Evolutionary conservation across 129 eudicot species (phyloP), one percentile per base, ranked within the genome.

Genomic region (Artemisia tridentata): DNA sequence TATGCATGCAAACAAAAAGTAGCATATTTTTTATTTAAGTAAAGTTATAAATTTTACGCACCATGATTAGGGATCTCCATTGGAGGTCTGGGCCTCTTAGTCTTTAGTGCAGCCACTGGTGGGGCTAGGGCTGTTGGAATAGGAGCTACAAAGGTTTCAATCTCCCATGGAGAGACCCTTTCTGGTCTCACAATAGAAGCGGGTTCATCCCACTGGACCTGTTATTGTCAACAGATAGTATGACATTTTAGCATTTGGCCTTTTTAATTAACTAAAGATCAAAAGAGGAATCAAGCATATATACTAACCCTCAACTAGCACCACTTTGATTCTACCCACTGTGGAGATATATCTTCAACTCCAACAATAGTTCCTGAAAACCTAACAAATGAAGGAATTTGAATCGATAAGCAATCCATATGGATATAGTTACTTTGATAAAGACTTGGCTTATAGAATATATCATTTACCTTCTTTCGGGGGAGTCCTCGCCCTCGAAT

Each of bases 181-280:
- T 88, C 97, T 16, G 97, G 96, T 71, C 97, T 86, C 21, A 71
- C 46, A 52, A 88, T 78, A 11, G 92, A 78, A 29, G 97, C 86
- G 11, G 92, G 87, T 74, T 91, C 97, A 69, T 91, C 96, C 97
- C 97, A 91, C 46, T 86, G 97, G 72, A 91, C 97, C 97, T 91
- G 81, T 34, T 43, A 65, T 43, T 58, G 15, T 20, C 11, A 65
- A 43, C n/a, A 81, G 48, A 59, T 62, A 14, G 50, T 16, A 38
- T 25, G 46, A 63, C 48, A 23, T 12, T 45, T 69, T 14, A 27
- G 29, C 14, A 27, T 60, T 19, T 4, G 38, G 31, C 23, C 47
- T 25, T 8, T 57, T 72, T 15, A 20, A n/a, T 8, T 14, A 10
- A 41, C 21, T 3, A 13, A 61, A 77, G 1, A 27, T 55, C 34